Base-by-base conservation (phyloP, 805 yeast species). In the Priceomyces fermenticarens region DNA sequence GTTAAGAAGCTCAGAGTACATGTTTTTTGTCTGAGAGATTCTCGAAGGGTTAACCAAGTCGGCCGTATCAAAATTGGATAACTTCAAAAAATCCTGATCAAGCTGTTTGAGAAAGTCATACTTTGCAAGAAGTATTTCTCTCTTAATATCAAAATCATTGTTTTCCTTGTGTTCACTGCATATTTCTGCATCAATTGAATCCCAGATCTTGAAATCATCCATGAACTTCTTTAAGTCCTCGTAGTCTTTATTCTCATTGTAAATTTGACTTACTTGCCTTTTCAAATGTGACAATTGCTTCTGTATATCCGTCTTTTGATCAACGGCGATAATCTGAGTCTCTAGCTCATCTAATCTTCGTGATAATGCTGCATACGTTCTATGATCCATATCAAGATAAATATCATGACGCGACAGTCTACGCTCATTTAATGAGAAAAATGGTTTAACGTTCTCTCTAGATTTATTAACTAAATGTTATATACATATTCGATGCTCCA, bases 31-130 rank as follows among this genome's bases (percentile, higher is more conserved):
- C 33, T 55, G 55, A 27, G 45, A 35, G 3, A 48, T 23, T 10
- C 33, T 46, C 9, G 47, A 43, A 36, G 45, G 50, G 41, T 59
- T 58, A 10, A 57, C 40, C 5, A 58, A 17, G 10, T 35, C 32
- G 1, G 56, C 50, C 10, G 53, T 35, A 20, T 60, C 62, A 45
- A 63, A 36, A 6, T 43, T 44, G 30, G 55, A 50, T 26, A 65
- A 46, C 35, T 57, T 54, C 29, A 42, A 34, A 13, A 58, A 44
- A 31, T 55, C 53, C 9, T 46, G 44, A 28, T 47, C 52, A 3
- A 61, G 58, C 25, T 50, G 48, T 27, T 47, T 43, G 12, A 65
- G 48, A 3, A 32, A 36, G 1, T 58, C 54, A 31, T 49, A 51
- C 28, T 55, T 55, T n/a, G 58, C 36, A 2, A 54, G 41, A 1